Evolutionary conservation across 768 basidiomycete genomes (phyloP).

Genomic region (Austroboletus festivus): DNA sequence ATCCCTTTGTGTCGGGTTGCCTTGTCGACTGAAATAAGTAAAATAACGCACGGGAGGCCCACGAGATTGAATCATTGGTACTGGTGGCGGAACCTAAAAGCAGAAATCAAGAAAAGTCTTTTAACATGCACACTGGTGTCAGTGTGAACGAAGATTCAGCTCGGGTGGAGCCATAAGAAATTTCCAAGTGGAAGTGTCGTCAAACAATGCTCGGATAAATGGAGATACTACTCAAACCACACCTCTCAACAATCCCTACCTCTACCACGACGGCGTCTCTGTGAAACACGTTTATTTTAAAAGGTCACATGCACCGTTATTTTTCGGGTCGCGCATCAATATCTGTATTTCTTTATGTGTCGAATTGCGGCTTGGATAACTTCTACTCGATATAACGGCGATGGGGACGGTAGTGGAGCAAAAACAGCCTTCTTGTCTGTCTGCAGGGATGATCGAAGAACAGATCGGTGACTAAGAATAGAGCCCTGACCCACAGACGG

Average conservation of each 20-base stretch:
- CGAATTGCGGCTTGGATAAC: no score
- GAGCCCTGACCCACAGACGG: constrained; percentile 1
- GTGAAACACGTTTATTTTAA: no score
- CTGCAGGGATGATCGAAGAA: constrained; percentile 2
- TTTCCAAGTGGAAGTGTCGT: no score
- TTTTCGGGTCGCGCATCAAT: neutral
- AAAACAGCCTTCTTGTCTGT: neutral
- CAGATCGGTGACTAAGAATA: neutral
- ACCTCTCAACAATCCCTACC: constrained; percentile 3
- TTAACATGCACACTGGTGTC: no score
- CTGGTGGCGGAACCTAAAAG: no score
- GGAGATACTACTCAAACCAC: no score
- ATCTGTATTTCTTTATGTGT: neutral
- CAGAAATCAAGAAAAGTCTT: no score
- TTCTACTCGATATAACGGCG: neutral
- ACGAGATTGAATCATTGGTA: no score
- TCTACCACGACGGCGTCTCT: neutral
- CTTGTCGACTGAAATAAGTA: neutral
- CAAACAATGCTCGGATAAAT: neutral
- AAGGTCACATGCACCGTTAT: neutral
- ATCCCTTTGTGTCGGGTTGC: neutral
- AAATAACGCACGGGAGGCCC: no score
- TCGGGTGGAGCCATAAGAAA: no score
- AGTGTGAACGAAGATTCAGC: no score
- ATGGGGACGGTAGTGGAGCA: neutral